Conservation (phyloP, 495 filamentous ascomycete species). For the Tuber microsphaerosporum region DNA sequence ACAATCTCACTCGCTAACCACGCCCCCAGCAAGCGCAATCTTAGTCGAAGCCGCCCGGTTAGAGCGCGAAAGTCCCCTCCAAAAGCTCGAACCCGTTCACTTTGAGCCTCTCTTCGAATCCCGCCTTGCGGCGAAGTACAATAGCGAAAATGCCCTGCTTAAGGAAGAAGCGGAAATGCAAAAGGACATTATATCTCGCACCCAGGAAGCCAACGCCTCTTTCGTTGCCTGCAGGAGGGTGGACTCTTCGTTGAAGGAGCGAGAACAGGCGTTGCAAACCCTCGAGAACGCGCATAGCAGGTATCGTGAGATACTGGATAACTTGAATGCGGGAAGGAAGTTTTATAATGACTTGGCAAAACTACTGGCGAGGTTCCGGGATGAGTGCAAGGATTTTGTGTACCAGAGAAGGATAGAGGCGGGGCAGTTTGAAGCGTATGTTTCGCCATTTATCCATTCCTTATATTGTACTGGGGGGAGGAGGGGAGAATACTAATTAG, state of each 20-base stretch:
- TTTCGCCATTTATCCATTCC: constrained; percentile 4
- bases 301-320: constrained; percentile 87
- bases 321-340: constrained; percentile 80
- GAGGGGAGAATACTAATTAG: constrained; percentile 4
- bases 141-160: constrained; percentile 63
- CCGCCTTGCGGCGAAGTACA: constrained; percentile 65
- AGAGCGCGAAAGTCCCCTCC: constrained; percentile 78
- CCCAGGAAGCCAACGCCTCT: constrained; percentile 66
- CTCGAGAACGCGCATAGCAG: constrained; percentile 89
- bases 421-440: constrained; percentile 64
- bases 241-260: constrained; percentile 62
- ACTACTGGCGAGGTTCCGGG: constrained; percentile 70
- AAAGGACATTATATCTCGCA: constrained; percentile 57
- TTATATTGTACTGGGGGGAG: neutral
- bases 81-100: constrained; percentile 71
- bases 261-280: constrained; percentile 77
- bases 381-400: constrained; percentile 70
- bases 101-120: constrained; percentile 88
- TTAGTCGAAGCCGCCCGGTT: constrained; percentile 73
- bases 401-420: constrained; percentile 75
- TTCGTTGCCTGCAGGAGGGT: constrained; percentile 64
- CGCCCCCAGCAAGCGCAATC: constrained; percentile 56
- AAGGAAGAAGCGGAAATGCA: constrained; percentile 69
- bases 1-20: constrained; percentile 16
- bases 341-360: constrained; percentile 94